Evolutionary conservation across 805 yeast species (phyloP).

Genomic region (Kazachstania africana): DNA sequence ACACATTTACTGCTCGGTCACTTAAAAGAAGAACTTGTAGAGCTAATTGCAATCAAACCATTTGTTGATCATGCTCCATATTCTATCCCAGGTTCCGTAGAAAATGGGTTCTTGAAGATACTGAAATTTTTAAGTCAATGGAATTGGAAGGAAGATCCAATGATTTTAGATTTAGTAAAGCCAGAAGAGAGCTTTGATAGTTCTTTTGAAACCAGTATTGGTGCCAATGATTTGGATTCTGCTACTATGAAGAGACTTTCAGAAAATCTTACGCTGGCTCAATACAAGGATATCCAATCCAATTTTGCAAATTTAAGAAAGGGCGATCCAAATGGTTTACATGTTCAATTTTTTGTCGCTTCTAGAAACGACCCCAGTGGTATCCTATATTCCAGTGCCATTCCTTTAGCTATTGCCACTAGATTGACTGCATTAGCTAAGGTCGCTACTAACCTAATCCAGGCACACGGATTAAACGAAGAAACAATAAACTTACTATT

Average conservation of each 20-base stretch:
- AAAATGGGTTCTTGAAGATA: conserved; percentile 69
- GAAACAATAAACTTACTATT: conserved; percentile 47
- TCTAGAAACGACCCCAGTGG: conserved; percentile 83
- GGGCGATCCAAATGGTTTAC: conserved; percentile 71
- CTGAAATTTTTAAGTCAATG: conserved; percentile 62
- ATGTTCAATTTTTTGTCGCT: conserved; percentile 71
- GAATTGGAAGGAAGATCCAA: conserved; percentile 90
- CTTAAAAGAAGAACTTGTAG: conserved; percentile 68
- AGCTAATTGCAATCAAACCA: conserved; percentile 68
- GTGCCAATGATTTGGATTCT: conserved; percentile 23
- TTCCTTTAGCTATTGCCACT: conserved; percentile 66
- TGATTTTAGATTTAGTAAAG: conserved; percentile 65
- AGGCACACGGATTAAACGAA: conserved; percentile 32
- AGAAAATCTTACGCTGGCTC: conserved; percentile 50
- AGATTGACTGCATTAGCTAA: conserved; percentile 81
- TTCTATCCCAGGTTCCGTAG: conserved; percentile 64
- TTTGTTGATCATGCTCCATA: conserved; percentile 87
- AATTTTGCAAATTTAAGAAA: conserved; percentile 60
- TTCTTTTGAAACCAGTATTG: conserved; percentile 13
- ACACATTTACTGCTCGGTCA: conserved; percentile 65
- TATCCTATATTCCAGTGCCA: conserved; percentile 59
- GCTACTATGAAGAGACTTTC: conserved; percentile 35
- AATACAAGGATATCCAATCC: conserved; percentile 48
- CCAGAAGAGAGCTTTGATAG: conserved; percentile 31
- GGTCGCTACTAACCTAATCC: conserved; percentile 50